Evolutionary conservation across 2,329 filamentous ascomycete species (phyloP).

Genomic region (Arthrocladium fulminans): DNA sequence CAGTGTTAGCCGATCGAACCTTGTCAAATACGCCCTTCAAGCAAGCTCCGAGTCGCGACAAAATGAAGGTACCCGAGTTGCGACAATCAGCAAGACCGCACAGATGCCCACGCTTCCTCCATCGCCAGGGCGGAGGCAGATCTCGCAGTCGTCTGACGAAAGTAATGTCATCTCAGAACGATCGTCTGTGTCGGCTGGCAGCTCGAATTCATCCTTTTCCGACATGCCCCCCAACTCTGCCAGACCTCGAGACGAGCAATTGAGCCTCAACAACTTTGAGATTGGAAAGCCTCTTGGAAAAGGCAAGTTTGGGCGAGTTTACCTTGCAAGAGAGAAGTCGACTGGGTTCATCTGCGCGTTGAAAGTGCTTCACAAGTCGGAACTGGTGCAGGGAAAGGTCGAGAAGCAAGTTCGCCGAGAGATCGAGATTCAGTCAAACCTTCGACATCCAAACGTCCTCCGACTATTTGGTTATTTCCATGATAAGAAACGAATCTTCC

Average conservation of each 20-base stretch:
- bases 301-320: slow-evolving; percentile 80
- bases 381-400: slow-evolving; percentile 69
- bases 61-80: slow-evolving; percentile 52
- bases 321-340: slow-evolving; percentile 69
- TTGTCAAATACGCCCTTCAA: slow-evolving; percentile 78
- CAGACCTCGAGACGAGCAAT: slow-evolving; percentile 39
- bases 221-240: slow-evolving; percentile 45
- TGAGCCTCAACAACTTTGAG: slow-evolving; percentile 90
- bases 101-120: slow-evolving; percentile 30
- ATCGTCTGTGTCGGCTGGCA: slow-evolving; percentile 22
- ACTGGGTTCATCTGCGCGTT: slow-evolving; percentile 77
- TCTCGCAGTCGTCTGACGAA: slow-evolving; percentile 44
- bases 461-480: slow-evolving; percentile 82
- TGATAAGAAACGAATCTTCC: slow-evolving; percentile 76
- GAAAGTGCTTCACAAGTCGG: slow-evolving; percentile 78
- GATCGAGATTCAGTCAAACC: slow-evolving; percentile 82
- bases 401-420: slow-evolving; percentile 82
- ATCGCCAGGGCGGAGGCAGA: slow-evolving; percentile 48
- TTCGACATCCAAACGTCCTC: slow-evolving; percentile 77
- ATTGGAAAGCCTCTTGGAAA: slow-evolving; percentile 79
- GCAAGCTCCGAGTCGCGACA: slow-evolving; percentile 57
- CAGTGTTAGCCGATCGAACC: slow-evolving; percentile 61
- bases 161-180: slow-evolving; percentile 24
- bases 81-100: slow-evolving; percentile 30
- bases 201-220: slow-evolving; percentile 19